A percentile compares a stretch with the other conserved stretches of the same genome.
Conservation (phyloP, 2,329 filamentous ascomycete genomes). For the Talaromyces atroroseus region DNA sequence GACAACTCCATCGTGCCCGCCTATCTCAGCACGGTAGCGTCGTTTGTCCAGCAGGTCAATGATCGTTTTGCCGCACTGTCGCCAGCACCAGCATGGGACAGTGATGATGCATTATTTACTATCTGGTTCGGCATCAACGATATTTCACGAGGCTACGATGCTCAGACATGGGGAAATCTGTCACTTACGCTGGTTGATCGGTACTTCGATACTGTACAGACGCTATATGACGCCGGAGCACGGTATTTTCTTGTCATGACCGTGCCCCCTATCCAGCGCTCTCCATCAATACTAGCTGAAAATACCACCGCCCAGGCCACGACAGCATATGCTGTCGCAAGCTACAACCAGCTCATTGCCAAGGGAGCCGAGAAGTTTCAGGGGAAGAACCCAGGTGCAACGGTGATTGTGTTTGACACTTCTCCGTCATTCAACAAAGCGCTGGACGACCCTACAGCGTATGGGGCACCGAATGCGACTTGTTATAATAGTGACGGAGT, state of each 20-base stretch:
- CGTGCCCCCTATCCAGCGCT: slow-evolving; percentile 46
- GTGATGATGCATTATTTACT: slow-evolving; percentile 24
- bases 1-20: slow-evolving; percentile 44
- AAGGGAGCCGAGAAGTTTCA: slow-evolving; percentile 19
- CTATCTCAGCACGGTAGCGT: neutral
- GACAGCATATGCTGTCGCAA: slow-evolving; percentile 16
- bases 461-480: slow-evolving; percentile 24
- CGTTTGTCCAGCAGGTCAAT: neutral
- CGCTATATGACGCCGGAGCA: slow-evolving; percentile 49
- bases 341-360: slow-evolving; percentile 23
- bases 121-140: slow-evolving; percentile 26
- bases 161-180: slow-evolving; percentile 19
- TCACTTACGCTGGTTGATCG: slow-evolving; percentile 37
- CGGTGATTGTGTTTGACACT: slow-evolving; percentile 24
- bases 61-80: neutral
- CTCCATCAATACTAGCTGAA: slow-evolving; percentile 19
- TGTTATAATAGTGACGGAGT: slow-evolving; percentile 26
- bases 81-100: slow-evolving; percentile 16
- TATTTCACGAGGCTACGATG: slow-evolving; percentile 27
- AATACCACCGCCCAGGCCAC: slow-evolving; percentile 17
- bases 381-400: slow-evolving; percentile 19
- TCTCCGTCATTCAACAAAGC: slow-evolving; percentile 27
- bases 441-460: slow-evolving; percentile 22
- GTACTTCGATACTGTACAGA: slow-evolving; percentile 41
- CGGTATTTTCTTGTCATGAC: slow-evolving; percentile 57